Conservation (phyloP, 2,329 filamentous ascomycete species). For the Microthyrium microscopicum region DNA sequence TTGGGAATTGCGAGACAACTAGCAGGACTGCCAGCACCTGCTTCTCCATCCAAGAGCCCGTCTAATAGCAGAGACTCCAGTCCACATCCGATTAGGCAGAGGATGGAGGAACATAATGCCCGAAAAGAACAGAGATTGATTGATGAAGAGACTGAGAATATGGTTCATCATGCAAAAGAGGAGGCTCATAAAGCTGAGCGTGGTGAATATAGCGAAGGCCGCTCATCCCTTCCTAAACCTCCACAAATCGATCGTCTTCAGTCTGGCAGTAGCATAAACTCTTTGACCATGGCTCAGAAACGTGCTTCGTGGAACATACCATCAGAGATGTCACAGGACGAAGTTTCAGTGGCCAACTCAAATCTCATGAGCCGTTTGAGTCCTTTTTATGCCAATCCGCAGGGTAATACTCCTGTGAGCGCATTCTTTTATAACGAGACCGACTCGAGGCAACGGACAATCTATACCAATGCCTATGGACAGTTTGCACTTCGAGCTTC, state of each 20-base stretch:
- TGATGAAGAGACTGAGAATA: slow-evolving; percentile 56
- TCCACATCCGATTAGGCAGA: slow-evolving; percentile 21
- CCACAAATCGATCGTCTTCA: not conserved
- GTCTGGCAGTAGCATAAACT: too few relatives aligned
- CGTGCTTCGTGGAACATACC: slow-evolving; percentile 33
- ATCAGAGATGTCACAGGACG: slow-evolving; percentile 53
- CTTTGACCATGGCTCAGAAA: slow-evolving; percentile 30
- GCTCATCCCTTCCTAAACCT: slow-evolving; percentile 20
- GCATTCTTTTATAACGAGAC: slow-evolving; percentile 88
- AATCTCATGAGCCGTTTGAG: slow-evolving; percentile 76
- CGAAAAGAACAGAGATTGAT: slow-evolving; percentile 49
- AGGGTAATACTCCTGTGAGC: slow-evolving; percentile 63
- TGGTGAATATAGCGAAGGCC: slow-evolving; percentile 60
- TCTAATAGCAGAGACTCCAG: slow-evolving; percentile 29
- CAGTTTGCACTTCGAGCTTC: slow-evolving; percentile 72
- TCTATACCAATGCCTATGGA: slow-evolving; percentile 72
- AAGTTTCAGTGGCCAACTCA: slow-evolving; percentile 64
- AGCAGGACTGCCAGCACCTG: slow-evolving; percentile 63
- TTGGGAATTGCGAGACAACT: slow-evolving; percentile 75
- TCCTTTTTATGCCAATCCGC: slow-evolving; percentile 77
- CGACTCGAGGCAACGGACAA: slow-evolving; percentile 66
- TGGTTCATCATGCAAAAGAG: slow-evolving; percentile 53
- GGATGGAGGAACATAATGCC: slow-evolving; percentile 31
- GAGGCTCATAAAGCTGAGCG: slow-evolving; percentile 55
- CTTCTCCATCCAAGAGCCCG: slow-evolving; percentile 20